Evolutionary conservation across 345 rosid species (phyloP).

Genomic region (Populus pruinosa): DNA sequence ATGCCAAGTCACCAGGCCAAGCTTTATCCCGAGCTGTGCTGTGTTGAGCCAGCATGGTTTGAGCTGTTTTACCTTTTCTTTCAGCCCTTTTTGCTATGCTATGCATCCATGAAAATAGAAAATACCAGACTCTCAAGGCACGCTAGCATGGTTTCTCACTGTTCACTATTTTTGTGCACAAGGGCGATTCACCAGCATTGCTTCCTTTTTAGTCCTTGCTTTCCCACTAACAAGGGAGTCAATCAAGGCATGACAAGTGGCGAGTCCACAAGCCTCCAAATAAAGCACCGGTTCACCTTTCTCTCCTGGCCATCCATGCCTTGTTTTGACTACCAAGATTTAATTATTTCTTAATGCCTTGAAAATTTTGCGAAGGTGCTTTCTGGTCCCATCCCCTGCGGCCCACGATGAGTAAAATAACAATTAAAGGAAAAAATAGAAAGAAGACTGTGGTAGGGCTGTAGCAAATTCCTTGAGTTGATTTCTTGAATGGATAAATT

Average conservation of each 20-base stretch:
- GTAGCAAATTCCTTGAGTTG: neutral
- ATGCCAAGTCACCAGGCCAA: neutral
- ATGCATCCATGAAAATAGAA: neutral
- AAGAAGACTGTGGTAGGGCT: neutral
- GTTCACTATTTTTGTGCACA: neutral
- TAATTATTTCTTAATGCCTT: neutral
- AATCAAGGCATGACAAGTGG: conserved; percentile 15
- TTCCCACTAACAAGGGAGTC: conserved; percentile 17
- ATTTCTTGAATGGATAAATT: neutral
- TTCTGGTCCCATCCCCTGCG: neutral
- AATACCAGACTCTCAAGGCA: neutral
- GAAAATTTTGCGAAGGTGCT: neutral
- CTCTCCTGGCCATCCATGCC: neutral
- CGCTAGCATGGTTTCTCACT: neutral
- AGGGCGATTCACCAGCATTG: neutral
- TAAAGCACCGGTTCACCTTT: conserved; percentile 19
- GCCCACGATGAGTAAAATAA: neutral
- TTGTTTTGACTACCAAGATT: neutral
- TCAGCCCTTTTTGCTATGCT: neutral
- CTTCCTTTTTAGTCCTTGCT: neutral
- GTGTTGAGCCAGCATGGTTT: neutral
- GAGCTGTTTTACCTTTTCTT: neutral
- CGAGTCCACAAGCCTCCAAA: conserved; percentile 17
- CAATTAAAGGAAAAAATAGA: neutral
- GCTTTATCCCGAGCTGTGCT: neutral